Evolutionary conservation across 2,329 filamentous ascomycete genomes (phyloP).

Genomic region (Cadophora malorum): DNA sequence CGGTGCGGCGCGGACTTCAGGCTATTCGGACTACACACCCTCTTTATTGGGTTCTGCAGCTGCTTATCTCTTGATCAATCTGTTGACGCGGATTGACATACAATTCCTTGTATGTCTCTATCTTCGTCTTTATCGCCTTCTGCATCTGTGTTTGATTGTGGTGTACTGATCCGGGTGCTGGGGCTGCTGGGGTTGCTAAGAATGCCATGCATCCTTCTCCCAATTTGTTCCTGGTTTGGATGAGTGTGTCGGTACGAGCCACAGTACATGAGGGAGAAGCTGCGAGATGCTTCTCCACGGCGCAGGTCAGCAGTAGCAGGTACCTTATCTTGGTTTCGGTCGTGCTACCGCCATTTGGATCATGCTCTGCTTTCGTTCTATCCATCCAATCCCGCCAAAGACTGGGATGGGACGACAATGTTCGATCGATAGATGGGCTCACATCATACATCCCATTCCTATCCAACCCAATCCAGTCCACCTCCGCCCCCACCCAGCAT

Average conservation of each 20-base stretch:
- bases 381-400: background rate
- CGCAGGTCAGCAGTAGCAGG: background rate
- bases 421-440: no score
- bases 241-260: background rate
- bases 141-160: background rate
- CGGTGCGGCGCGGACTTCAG: slow-evolving; percentile 7
- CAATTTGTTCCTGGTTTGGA: no score
- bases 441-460: background rate
- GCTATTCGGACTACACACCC: slow-evolving; percentile 11
- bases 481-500: background rate
- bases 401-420: background rate
- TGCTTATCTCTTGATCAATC: background rate
- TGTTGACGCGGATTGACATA: background rate
- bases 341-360: background rate
- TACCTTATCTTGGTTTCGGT: background rate
- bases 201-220: no score
- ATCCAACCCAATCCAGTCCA: background rate
- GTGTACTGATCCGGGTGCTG: no score
- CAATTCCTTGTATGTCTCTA: background rate
- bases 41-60: background rate
- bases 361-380: background rate
- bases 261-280: background rate
- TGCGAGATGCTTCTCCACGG: slow-evolving; percentile 1
- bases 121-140: background rate
- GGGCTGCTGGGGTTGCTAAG: no score